Base-by-base conservation (phyloP, 129 eudicot species). In the Kitagawia praeruptora region DNA sequence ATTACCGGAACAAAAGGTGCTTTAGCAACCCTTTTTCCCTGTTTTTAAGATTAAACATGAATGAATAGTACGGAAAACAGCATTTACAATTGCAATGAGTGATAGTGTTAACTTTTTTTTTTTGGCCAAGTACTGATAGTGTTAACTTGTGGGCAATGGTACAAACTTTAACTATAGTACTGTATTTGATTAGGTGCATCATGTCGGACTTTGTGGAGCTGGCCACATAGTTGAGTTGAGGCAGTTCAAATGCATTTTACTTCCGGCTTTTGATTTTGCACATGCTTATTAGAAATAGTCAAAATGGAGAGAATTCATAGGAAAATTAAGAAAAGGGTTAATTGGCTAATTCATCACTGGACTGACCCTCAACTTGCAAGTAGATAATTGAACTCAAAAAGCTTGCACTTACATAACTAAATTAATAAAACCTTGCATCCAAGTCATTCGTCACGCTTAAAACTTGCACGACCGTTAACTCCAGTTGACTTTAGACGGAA, bases 151-250 rank as follows among this genome's bases (percentile, higher is more conserved):
- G 38, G 3, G 72, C 72, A 66, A 31, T 41, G 73, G 73, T 67
- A 67, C 4, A 15, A 67, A 27, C 19, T 31, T 66, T 67, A 13
- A 28, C 0, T 67, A 67, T 13, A 67, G 41, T 67, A 67, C 15
- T 67, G 41, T 67, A 67, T 34, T 67, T 23, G 67, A 61, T 61
- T 61, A 61, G 69, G 69, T 61, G 25, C 69, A 61, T 61, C 69
- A 61, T 61, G 41, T 67, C 73, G 19, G 41, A 67, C 42, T 15
- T 31, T 67, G 73, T 31, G 73, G 18, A 34, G 73, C 73, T 67
- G 41, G 73, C 41, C 72, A 28, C 23, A 0, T 19, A 14, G 73
- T 67, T 28, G 40, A 66, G 40, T 66, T 67, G 73, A 67, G 42
- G 73, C 41, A 67, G 42, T 31, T 67, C 23, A 67, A 34, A 28